phyloP scores from a whole-genome alignment of 768 basidiomycete species.

The Suillus ampliporus region DNA sequence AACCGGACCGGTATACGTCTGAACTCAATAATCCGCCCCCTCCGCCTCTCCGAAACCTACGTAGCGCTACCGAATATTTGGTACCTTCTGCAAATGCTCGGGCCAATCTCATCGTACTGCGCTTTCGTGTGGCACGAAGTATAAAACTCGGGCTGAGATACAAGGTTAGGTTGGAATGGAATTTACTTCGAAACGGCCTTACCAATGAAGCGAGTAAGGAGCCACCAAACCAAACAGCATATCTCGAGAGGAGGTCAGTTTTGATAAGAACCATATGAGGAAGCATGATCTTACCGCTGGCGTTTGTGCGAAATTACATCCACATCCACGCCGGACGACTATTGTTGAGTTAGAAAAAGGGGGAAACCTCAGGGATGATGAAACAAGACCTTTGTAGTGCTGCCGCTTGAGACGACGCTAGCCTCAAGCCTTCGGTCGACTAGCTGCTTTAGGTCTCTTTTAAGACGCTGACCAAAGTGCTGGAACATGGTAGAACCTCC shows the following conservation, averaged over 20 bases:
- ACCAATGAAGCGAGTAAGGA: constrained; percentile 92
- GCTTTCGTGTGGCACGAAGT: constrained; percentile 92
- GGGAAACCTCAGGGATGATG: too few species aligned
- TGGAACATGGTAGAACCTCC: constrained; percentile 99
- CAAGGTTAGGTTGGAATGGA: constrained; percentile 9
- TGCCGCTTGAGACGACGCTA: constrained; percentile 75
- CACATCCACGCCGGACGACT: constrained; percentile 97
- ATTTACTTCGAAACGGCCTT: constrained; percentile 32
- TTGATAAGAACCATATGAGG: not conserved
- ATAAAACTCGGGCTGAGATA: constrained; percentile 87
- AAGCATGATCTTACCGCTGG: constrained; percentile 65
- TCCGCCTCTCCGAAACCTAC: constrained; percentile 36
- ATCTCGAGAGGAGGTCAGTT: constrained; percentile 46
- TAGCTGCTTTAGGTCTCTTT: constrained; percentile 92
- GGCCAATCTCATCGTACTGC: constrained; percentile 93
- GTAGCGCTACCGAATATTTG: constrained; percentile 93
- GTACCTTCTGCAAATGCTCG: constrained; percentile 90
- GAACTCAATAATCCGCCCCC: not conserved
- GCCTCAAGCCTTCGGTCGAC: constrained; percentile 90
- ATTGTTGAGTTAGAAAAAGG: not conserved
- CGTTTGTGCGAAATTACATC: constrained; percentile 99
- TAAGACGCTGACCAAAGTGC: constrained; percentile 95
- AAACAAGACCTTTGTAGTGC: constrained; percentile 67
- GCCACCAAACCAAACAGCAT: constrained; percentile 99
- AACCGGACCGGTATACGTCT: not conserved